Percentiles rank a stretch among this genome's conserved stretches.
Conservation (phyloP, 2,329 filamentous ascomycete genomes). For the Exophiala xenobiotica region DNA sequence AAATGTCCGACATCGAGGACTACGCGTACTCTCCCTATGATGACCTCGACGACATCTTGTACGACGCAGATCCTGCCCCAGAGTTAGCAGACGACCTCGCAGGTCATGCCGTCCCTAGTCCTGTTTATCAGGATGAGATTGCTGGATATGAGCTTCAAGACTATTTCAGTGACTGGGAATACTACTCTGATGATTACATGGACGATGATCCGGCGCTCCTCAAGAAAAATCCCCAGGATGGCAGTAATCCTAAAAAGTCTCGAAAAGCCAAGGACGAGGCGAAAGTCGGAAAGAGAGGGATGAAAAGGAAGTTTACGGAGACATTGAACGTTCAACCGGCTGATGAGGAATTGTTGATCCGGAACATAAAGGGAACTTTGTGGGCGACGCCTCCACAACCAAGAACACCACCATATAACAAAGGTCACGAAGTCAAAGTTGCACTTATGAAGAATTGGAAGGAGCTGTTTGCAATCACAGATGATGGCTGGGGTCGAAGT, state of each 20-base stretch:
- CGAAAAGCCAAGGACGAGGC: constrained; percentile 13
- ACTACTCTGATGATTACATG: constrained; percentile 47
- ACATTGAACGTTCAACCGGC: constrained; percentile 18
- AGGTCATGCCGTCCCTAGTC: constrained; percentile 41
- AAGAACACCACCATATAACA: constrained; percentile 37
- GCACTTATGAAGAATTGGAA: constrained; percentile 48
- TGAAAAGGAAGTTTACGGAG: constrained; percentile 30
- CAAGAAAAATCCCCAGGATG: constrained; percentile 22
- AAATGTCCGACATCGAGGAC: constrained; percentile 30
- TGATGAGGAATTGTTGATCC: constrained; percentile 23
- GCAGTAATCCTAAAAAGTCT: constrained; percentile 8
- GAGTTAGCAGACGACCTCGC: constrained; percentile 42
- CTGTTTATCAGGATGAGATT: constrained; percentile 42
- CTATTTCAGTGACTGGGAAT: constrained; percentile 47
- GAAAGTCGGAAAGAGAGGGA: constrained; percentile 22
- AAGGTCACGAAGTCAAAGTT: constrained; percentile 43
- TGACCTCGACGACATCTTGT: constrained; percentile 29
- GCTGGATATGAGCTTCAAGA: constrained; percentile 39
- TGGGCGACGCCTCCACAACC: constrained; percentile 38
- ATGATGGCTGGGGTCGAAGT: constrained; percentile 19
- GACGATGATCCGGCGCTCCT: constrained; percentile 43
- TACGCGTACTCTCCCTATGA: constrained; percentile 29
- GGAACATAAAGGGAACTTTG: constrained; percentile 40
- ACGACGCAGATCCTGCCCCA: constrained; percentile 28
- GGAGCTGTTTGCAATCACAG: constrained; percentile 38